Evolutionary conservation across 805 yeast species (phyloP).

Genomic region (Saturnispora dispora): DNA sequence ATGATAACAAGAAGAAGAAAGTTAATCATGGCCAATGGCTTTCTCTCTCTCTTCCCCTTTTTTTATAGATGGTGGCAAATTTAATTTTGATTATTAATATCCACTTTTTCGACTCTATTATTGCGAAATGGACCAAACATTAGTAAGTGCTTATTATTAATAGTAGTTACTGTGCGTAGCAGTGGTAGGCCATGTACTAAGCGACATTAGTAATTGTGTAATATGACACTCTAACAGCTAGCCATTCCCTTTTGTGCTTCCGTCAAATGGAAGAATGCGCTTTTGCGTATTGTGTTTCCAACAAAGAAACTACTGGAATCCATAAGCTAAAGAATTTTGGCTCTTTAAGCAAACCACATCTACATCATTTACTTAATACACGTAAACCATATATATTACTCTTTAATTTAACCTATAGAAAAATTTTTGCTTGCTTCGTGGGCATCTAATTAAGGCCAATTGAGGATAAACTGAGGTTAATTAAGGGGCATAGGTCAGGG

Average conservation of each 20-base stretch:
- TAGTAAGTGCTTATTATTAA: too few species aligned
- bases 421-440: neutral
- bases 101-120: neutral
- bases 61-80: neutral
- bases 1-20: constrained; percentile 21
- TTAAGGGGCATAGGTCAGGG: neutral
- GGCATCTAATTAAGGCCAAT: neutral
- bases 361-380: too few species aligned
- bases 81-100: neutral
- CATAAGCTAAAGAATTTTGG: too few species aligned
- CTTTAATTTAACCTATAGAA: neutral
- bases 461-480: neutral
- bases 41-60: neutral
- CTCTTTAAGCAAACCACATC: too few species aligned
- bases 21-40: constrained; percentile 15
- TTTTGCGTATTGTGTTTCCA: too few species aligned
- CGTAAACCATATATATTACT: neutral
- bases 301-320: too few species aligned
- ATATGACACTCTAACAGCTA: too few species aligned
- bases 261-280: too few species aligned
- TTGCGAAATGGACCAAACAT: neutral
- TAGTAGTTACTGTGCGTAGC: too few species aligned
- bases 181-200: too few species aligned
- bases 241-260: too few species aligned
- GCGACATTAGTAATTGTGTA: too few species aligned